Evolutionary conservation across 257 asterid genomes (phyloP), one percentile per base, ranked within the genome.

Genomic region (Orobanche coerulescens): DNA sequence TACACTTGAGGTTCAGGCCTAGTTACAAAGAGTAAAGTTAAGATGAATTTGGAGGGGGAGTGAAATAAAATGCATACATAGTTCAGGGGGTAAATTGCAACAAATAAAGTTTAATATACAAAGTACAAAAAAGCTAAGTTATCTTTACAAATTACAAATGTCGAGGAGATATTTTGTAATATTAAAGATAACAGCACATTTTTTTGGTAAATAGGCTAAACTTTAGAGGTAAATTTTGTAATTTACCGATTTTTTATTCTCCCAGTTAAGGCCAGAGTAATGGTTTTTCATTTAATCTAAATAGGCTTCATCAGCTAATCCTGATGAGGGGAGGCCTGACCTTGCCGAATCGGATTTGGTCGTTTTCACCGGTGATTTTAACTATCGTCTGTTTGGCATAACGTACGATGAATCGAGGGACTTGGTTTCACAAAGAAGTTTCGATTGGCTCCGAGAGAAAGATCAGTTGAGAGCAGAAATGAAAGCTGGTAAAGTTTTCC

Each of bases 371-470:
- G 97, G 97, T 48, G 97, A 91, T 80, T 85, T 91, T 44, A 87
- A 91, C 62, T 91, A 91, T 76, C 94, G 97, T 50, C 86, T 91
- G 49, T 87, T 85, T 64, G 97, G 97, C 46, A 91, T 91, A 69
- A 75, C 94, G 11, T 91, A 91, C 42, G 97, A 87, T 40, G 96
- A 91, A 67, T 94, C 95, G 16, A 82, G 97, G 74, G 97, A 91
- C 73, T 83, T 91, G 12, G 96, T 91, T 49, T 91, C 97, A 20
- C 95, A 91, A 70, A 76, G 96, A 77, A 75, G 94, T 79, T 91
- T 91, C 55, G 97, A 87, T 66, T 91, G 97, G 97, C 96, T 91
- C 56, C 90, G 95, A n/a, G 96, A 91, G 78, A 91, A 73, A 66
- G 97, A 87, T 76, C 96, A 91, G 72, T 59, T 87, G 43, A 81